Conservation (phyloP, 345 rosid genomes). For the Melastoma malabathricum region DNA sequence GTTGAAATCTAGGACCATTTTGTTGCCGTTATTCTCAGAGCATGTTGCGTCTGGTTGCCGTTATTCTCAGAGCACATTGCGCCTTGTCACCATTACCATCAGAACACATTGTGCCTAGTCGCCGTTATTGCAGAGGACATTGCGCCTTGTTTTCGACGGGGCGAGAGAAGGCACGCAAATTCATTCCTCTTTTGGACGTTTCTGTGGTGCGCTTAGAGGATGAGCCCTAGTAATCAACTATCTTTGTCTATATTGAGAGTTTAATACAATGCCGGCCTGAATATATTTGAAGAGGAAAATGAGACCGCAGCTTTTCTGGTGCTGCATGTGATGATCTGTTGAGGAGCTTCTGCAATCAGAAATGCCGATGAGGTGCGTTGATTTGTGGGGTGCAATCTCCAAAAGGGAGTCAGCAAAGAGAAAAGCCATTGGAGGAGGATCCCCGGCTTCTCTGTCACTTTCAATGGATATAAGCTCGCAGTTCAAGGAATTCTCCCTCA, state of each 20-base stretch:
- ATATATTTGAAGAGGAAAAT: neutral
- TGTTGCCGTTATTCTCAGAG: neutral
- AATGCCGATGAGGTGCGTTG: slow-evolving; percentile 21
- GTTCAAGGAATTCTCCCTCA: slow-evolving; percentile 13
- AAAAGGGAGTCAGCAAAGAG: slow-evolving; percentile 7
- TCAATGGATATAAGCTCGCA: slow-evolving; percentile 13
- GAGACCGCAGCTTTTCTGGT: slow-evolving; percentile 14
- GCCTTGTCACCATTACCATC: slow-evolving; percentile 18
- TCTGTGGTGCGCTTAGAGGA: neutral
- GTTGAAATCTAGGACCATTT: neutral
- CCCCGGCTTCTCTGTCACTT: slow-evolving; percentile 1
- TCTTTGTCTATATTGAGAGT: too few relatives aligned
- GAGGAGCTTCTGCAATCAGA: slow-evolving; percentile 11
- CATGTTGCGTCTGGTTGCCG: too few relatives aligned
- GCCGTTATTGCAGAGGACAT: too few relatives aligned
- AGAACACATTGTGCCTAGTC: neutral
- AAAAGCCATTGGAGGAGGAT: slow-evolving; percentile 10
- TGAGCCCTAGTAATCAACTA: slow-evolving; percentile 27
- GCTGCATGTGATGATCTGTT: too few relatives aligned
- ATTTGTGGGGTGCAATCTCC: slow-evolving; percentile 13
- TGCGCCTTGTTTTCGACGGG: slow-evolving; percentile 18
- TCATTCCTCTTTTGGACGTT: slow-evolving; percentile 2
- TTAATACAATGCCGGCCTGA: too few relatives aligned
- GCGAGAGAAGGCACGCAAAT: slow-evolving; percentile 6
- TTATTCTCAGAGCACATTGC: neutral